A percentile compares a stretch with the other conserved stretches of the same genome.
phyloP scores from a whole-genome alignment of 768 basidiomycete genomes.

The Trametes villosa region DNA sequence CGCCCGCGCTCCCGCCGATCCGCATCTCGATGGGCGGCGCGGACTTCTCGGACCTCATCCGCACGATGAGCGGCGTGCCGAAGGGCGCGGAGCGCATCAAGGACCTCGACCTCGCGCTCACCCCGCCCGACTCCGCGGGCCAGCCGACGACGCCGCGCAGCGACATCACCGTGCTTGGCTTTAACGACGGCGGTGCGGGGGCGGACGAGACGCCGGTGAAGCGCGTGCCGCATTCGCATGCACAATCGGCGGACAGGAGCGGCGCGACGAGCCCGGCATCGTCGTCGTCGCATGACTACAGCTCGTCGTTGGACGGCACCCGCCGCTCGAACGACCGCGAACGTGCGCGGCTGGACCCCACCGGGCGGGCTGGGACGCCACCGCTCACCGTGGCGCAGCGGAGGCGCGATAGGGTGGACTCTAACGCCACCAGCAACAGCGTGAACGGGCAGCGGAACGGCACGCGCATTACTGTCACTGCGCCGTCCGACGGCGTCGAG shows the following conservation, averaged over 20 bases:
- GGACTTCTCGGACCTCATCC: slow-evolving; percentile 80
- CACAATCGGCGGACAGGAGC: slow-evolving; percentile 1
- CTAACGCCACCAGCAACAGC: slow-evolving; percentile 5
- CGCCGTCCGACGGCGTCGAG: slow-evolving; percentile 51
- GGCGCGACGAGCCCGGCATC: slow-evolving; percentile 15
- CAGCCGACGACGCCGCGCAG: slow-evolving; percentile 31
- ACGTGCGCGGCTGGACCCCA: slow-evolving; percentile 4
- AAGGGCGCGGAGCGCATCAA: slow-evolving; percentile 50
- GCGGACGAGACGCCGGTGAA: slow-evolving; percentile 31
- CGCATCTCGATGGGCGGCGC: slow-evolving; percentile 85
- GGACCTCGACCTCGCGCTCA: slow-evolving; percentile 31
- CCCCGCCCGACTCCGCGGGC: slow-evolving; percentile 19
- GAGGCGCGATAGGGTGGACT: slow-evolving; percentile 11
- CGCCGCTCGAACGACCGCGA: slow-evolving; percentile 16
- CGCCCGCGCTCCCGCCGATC: slow-evolving; percentile 87
- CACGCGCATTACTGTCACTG: slow-evolving; percentile 50
- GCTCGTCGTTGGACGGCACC: slow-evolving; percentile 15
- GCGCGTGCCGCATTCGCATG: neutral
- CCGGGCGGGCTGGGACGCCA: slow-evolving; percentile 4
- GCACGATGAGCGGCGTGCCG: slow-evolving; percentile 55
- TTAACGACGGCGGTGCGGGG: neutral
- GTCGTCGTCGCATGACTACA: slow-evolving; percentile 34
- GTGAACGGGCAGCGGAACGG: slow-evolving; percentile 8
- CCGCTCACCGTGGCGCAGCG: slow-evolving; percentile 2
- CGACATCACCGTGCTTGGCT: slow-evolving; percentile 27